Evolutionary conservation across 2,329 filamentous ascomycete genomes (phyloP).

Genomic region (Stylonectria norvegica): DNA sequence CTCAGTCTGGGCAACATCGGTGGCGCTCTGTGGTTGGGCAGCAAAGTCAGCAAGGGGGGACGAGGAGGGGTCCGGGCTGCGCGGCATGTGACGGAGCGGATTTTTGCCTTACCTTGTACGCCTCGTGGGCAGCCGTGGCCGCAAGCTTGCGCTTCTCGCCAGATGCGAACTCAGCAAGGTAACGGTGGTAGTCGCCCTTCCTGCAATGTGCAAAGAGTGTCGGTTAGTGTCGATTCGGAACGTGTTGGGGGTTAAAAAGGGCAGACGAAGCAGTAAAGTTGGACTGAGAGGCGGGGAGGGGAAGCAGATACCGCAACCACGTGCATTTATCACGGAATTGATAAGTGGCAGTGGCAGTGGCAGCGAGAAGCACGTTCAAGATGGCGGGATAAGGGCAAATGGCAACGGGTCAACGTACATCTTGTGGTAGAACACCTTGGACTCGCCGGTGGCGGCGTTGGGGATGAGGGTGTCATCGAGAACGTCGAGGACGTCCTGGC

Average conservation of each 20-base stretch:
- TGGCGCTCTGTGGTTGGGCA: constrained; percentile 67
- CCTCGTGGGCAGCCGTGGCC: constrained; percentile 84
- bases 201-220: constrained; percentile 42
- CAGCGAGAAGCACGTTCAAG: constrained; percentile 6
- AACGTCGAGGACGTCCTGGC: constrained; percentile 95
- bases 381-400: constrained; percentile 5
- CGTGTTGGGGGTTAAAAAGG: no score
- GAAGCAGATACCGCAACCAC: not conserved
- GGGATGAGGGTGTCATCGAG: constrained; percentile 91
- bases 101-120: constrained; percentile 80
- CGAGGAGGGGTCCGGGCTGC: constrained; percentile 21
- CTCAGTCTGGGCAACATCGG: constrained; percentile 96
- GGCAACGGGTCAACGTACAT: constrained; percentile 62
- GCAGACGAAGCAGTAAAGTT: not conserved
- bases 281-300: not conserved
- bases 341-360: not conserved
- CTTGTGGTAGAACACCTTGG: constrained; percentile 99
- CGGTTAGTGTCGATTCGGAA: no score
- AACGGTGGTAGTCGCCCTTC: constrained; percentile 97
- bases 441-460: constrained; percentile 94
- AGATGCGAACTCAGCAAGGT: constrained; percentile 88
- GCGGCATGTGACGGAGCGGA: constrained; percentile 25
- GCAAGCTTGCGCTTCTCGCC: constrained; percentile 89
- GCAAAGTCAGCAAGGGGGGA: constrained; percentile 13
- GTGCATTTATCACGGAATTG: no score